Percentiles rank a stretch among this genome's conserved stretches.
Conservation (phyloP, 2,329 filamentous ascomycete species). For the Aspergillus sp. region DNA sequence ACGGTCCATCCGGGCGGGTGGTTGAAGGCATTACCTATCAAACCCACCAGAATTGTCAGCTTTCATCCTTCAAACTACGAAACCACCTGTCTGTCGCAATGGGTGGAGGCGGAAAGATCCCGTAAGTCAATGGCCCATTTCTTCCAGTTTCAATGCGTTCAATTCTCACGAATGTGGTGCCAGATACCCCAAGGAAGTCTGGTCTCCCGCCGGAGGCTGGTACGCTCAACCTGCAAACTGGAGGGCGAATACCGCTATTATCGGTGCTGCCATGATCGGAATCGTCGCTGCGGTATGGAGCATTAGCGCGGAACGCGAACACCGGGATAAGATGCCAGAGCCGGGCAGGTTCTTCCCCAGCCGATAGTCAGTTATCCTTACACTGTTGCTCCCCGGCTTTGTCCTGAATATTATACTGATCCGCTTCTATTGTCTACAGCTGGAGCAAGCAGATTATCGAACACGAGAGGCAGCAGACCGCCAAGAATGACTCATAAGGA, state of each 20-base stretch:
- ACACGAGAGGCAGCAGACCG: conserved; percentile 57
- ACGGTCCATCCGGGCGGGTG: conserved; percentile 30
- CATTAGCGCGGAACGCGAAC: conserved; percentile 71
- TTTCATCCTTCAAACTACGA: conserved; percentile 21
- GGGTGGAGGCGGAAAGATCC: conserved; percentile 79
- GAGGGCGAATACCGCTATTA: conserved; percentile 84
- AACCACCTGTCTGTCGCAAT: conserved; percentile 37
- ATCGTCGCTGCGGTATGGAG: conserved; percentile 69
- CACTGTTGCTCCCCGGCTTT: conserved; percentile 1
- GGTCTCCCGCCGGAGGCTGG: conserved; percentile 98
- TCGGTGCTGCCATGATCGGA: conserved; percentile 66
- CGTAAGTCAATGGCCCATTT: conserved; percentile 55
- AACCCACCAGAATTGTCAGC: conserved; percentile 22
- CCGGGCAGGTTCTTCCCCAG: conserved; percentile 77
- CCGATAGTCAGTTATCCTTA: conserved; percentile 65
- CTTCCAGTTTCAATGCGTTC: neutral
- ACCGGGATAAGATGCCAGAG: conserved; percentile 73
- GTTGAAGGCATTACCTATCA: conserved; percentile 18
- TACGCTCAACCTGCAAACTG: conserved; percentile 94
- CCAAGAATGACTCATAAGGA: conserved; percentile 41
- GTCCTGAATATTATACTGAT: conserved; percentile 15
- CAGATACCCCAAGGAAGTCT: conserved; percentile 98
- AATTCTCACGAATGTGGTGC: conserved; percentile 24
- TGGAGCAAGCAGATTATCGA: conserved; percentile 73
- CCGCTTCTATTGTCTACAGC: conserved; percentile 39